phyloP scores from a whole-genome alignment of 176 grass and related monocot genomes.

The Coix lacrymajobi region DNA sequence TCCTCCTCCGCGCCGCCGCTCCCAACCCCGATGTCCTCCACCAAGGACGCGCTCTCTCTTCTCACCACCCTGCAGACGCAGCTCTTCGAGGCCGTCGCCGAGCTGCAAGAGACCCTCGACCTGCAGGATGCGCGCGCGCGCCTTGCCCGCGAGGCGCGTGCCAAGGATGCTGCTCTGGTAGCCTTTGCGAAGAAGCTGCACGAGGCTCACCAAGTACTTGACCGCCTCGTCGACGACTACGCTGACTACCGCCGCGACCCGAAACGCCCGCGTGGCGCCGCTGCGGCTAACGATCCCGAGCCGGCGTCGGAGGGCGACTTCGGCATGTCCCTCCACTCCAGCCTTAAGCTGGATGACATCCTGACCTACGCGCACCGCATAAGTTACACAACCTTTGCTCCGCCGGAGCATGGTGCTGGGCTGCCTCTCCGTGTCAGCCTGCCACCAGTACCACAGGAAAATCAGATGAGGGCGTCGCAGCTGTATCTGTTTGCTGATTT shows the following conservation, averaged over 20 bases:
- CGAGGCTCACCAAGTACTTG: slow-evolving; percentile 90
- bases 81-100: slow-evolving; percentile 78
- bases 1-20: slow-evolving; percentile 28
- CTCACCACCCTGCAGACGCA: slow-evolving; percentile 84
- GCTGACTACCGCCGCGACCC: slow-evolving; percentile 63
- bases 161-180: slow-evolving; percentile 65
- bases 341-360: slow-evolving; percentile 67
- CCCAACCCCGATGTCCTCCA: slow-evolving; percentile 31
- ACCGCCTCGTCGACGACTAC: slow-evolving; percentile 92
- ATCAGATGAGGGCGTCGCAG: slow-evolving; percentile 82
- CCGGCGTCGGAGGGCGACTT: slow-evolving; percentile 26
- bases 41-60: slow-evolving; percentile 65
- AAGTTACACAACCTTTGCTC: slow-evolving; percentile 95
- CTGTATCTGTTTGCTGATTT: slow-evolving; percentile 75
- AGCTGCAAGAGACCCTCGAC: slow-evolving; percentile 87
- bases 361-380: slow-evolving; percentile 78
- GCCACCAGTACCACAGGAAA: slow-evolving; percentile 86
- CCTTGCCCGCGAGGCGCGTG: slow-evolving; percentile 51
- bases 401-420: slow-evolving; percentile 91
- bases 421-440: slow-evolving; percentile 66
- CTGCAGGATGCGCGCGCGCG: slow-evolving; percentile 64
- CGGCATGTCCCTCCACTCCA: slow-evolving; percentile 60
- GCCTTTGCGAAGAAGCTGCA: slow-evolving; percentile 82
- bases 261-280: slow-evolving; percentile 43
- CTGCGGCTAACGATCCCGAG: slow-evolving; percentile 14